Conservation (phyloP, 495 filamentous ascomycete genomes). For the Chlorociboria aeruginascens region DNA sequence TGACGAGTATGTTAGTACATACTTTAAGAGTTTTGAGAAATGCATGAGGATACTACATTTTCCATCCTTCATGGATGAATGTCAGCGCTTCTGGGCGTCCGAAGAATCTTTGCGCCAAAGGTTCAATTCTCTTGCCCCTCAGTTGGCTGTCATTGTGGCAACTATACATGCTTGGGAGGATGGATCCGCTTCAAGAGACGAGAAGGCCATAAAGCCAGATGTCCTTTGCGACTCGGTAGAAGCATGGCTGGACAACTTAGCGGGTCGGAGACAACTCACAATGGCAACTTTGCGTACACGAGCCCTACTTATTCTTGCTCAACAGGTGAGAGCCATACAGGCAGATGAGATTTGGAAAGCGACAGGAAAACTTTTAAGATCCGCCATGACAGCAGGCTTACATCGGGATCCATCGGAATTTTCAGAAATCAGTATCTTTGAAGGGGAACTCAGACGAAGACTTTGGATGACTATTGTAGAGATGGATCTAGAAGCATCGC, state of each 20-base stretch:
- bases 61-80: slow-evolving; percentile 2
- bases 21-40: background rate
- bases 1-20: background rate
- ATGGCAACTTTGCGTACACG: background rate
- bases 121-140: background rate
- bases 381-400: slow-evolving; percentile 2
- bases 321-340: background rate
- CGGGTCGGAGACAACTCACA: slow-evolving; percentile 1
- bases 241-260: background rate
- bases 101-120: background rate
- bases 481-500: slow-evolving; percentile 17
- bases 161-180: slow-evolving; percentile 1
- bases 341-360: slow-evolving; percentile 2
- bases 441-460: slow-evolving; percentile 26
- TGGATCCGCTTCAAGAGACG: background rate
- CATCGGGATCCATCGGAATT: slow-evolving; percentile 9
- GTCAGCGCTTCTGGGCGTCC: slow-evolving; percentile 1
- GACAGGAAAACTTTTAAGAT: slow-evolving; percentile 1
- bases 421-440: slow-evolving; percentile 18
- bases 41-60: slow-evolving; percentile 1
- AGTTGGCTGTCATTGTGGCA: background rate
- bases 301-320: slow-evolving; percentile 1
- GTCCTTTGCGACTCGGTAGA: background rate
- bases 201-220: background rate
- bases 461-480: slow-evolving; percentile 33